Base-by-base conservation (phyloP, 2,329 filamentous ascomycete species). In the Davidsoniella neocaledoniae region DNA sequence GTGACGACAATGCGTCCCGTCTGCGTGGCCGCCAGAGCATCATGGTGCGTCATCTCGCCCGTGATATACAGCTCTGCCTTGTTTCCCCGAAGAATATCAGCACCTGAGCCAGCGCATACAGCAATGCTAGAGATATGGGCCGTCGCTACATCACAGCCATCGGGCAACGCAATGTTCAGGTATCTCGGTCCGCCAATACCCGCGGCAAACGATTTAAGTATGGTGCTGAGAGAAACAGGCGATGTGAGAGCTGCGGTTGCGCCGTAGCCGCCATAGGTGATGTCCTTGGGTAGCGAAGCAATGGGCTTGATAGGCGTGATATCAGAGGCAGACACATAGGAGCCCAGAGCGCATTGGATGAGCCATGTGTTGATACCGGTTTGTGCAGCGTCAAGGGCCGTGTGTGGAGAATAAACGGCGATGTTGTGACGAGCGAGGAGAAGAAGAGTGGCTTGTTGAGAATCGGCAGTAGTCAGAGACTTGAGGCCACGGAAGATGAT, bases 401-500 rank as follows among this genome's bases (percentile, higher is more conserved):
- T 98, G 66, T 98, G 91, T 0, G 91, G 91, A 56, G 83, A 87
- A 69, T 96, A 98, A 51, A 98, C 87, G 56, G 87, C 93, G 58
- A 98, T 86, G 36, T 90, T 88, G 62, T 84, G 79, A 55, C 85
- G 83, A 43, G 82, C 83, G 10, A 98, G 74, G 42, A 81, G 76
- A 3, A 98, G 72, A 29, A 98, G 76, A 5, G 85, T 85, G 41
- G 80, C 75, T 62, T 98, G 91, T 63, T 96, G 91, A 8, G 86
- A 76, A 61, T 98, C 84, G 54, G 74, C 73, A 44, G 87, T 75
- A 33, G 86, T 94, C 61, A 98, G 70, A 55, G 85, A 82, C 66
- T 95, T 98, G 57, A 98, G 73, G 48, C 84, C 84, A 45, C 84
- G 79, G 71, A 98, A 98, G 61, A 98, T 96, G 62, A 96, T 91